These are phyloP conservation scores for cucumber (Cucumis sativus) DNA, from an alignment of 306 rosid genomes.

Conservation along the genomic window Cucumber_9930_V3 NC_026660.2:27003501-27004000, in stretches of 20 bases:
- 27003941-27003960: constrained; percentile 6
- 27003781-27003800: too few relatives aligned
- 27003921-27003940: constrained; percentile 1
- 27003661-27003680: background rate
- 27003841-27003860: background rate
- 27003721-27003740: too few relatives aligned
- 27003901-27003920: constrained; percentile 7
- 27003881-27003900: background rate
- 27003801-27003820: background rate
- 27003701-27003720: too few relatives aligned
- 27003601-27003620: background rate
- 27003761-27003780: too few relatives aligned
- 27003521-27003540: background rate
- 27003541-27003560: background rate
- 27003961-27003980: background rate
- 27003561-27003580: background rate
- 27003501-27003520: background rate
- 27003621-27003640: background rate
- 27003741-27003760: too few relatives aligned
- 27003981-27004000: background rate
- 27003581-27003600: too few relatives aligned
- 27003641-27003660: background rate
- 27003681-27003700: too few relatives aligned
- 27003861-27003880: background rate
- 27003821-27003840: background rate